These are phyloP conservation scores for Ambrosia artemisiifolia DNA, from an alignment of 129 eudicot species.

Conservation along the genomic window DNA sequence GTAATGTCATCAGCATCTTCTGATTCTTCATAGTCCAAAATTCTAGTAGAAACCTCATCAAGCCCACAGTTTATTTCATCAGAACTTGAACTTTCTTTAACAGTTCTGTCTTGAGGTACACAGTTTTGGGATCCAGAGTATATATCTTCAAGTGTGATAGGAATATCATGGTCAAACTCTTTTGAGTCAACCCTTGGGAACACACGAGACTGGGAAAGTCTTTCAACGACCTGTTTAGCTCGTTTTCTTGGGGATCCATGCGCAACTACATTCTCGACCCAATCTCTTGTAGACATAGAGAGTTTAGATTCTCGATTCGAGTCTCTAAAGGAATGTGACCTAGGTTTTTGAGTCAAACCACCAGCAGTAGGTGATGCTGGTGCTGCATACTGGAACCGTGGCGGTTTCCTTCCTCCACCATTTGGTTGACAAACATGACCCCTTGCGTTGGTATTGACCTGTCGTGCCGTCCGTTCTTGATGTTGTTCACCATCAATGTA, in stretches of 20 bases:
- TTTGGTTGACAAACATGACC: constrained; percentile 33
- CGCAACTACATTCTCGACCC: constrained; percentile 51
- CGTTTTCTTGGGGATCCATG: constrained; percentile 72
- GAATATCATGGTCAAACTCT: constrained; percentile 54
- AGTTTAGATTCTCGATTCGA: constrained; percentile 41
- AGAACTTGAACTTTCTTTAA: constrained; percentile 33
- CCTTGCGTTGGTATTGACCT: constrained; percentile 32
- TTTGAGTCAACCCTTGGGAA: constrained; percentile 42
- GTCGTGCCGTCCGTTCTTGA: constrained; percentile 38
- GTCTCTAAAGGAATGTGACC: constrained; percentile 73
- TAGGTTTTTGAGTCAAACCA: constrained; percentile 55
- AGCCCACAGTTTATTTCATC: constrained; percentile 25
- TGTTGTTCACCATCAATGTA: constrained; percentile 94
- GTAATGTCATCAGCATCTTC: constrained; percentile 49
- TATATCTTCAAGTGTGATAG: constrained; percentile 84
- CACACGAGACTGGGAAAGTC: constrained; percentile 72
- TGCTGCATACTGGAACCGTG: constrained; percentile 53
- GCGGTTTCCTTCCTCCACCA: constrained; percentile 50
- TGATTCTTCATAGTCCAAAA: constrained; percentile 28
- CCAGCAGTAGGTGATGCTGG: constrained; percentile 45
- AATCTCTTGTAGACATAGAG: constrained; percentile 47
- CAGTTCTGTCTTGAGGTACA: constrained; percentile 37
- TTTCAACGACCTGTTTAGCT: constrained; percentile 84
- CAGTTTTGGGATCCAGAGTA: constrained; percentile 44
- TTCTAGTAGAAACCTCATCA: constrained; percentile 20